phyloP scores from a whole-genome alignment of 164 flowering plant genomes.

The Stephania japonica region DNA sequence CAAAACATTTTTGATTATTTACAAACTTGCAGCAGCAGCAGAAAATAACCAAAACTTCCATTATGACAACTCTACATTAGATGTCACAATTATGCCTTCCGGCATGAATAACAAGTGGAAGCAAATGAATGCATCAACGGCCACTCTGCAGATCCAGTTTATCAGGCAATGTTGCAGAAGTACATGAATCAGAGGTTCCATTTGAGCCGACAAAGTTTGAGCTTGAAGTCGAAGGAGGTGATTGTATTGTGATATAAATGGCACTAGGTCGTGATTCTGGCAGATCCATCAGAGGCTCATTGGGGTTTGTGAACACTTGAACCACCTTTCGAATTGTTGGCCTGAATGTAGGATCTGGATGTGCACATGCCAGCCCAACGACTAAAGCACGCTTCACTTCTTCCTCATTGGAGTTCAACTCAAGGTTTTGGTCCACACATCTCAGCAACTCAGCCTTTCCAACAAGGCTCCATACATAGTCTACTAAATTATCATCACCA shows the following conservation, averaged over 20 bases:
- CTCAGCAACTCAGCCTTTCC: slow-evolving; percentile 21
- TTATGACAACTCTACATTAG: not conserved
- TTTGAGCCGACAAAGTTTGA: slow-evolving; percentile 10
- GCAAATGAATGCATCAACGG: slow-evolving; percentile 5
- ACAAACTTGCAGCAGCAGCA: not conserved
- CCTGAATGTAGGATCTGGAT: slow-evolving; percentile 29
- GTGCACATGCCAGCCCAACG: slow-evolving; percentile 35
- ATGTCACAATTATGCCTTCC: not conserved
- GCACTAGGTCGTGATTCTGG: slow-evolving; percentile 31
- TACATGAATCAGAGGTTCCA: slow-evolving; percentile 6
- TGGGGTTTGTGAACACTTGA: slow-evolving; percentile 34
- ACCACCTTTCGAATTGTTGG: slow-evolving; percentile 41
- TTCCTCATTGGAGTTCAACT: slow-evolving; percentile 23
- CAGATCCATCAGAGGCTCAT: slow-evolving; percentile 42
- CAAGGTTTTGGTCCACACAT: slow-evolving; percentile 27
- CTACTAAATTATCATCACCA: slow-evolving; percentile 29
- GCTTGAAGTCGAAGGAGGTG: slow-evolving; percentile 11
- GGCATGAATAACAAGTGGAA: too few relatives aligned
- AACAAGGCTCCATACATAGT: slow-evolving; percentile 28
- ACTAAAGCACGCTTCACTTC: slow-evolving; percentile 25
- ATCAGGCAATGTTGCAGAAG: slow-evolving; percentile 10
- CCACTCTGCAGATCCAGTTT: slow-evolving; percentile 16
- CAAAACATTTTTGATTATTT: not conserved
- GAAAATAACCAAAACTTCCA: not conserved
- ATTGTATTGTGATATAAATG: slow-evolving; percentile 23